Base-by-base conservation (phyloP, 2,329 filamentous ascomycete species). In the Colletotrichum tofieldiae region DNA sequence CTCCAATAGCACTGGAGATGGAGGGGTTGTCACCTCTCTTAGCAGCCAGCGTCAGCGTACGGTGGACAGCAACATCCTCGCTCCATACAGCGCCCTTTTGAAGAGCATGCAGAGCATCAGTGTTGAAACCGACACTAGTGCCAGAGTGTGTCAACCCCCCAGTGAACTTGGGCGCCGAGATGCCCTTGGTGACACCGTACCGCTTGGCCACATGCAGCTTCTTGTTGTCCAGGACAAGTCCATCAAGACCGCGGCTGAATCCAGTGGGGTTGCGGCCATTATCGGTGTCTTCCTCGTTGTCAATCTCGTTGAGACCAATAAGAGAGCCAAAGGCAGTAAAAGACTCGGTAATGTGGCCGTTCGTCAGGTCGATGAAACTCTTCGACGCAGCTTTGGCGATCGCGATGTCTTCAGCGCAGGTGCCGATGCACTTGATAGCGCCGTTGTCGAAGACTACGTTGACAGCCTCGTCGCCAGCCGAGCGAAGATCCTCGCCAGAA, bases 291-390 rank as follows among this genome's bases (percentile, higher is more conserved):
- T 82, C 77, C 73, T 93, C 92, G 5, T 85, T 84, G 69, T 89
- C 86, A 65, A 93, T 93, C 65, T 89, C 91, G 73, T 88, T 88
- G 8, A 93, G 84, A 0, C 92, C 92, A 0, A 93, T 81, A 1
- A 83, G 82, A 5, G 89, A 88, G 1, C 88, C 90, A 39, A 92
- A 89, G 1, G 88, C 89, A 3, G 89, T 91, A 73, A 93, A 87
- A 0, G 90, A 84, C 7, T 87, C 84, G 7, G 88, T 87, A n/a
- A 93, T 76, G 76, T 92, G 85, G 1, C 91, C 92, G 74, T 93
- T 86, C 26, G 84, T 76, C 7, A 93, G 84, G 8, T 82, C 66
- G 35, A 93, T 78, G 1, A 83, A 77, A 58, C 81, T 80, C 67
- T 78, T 77, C 6, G 81, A 81, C 2, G 79, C 75, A 2, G 77